These are phyloP conservation scores for Blastobotrys americana DNA, from an alignment of 805 yeast genomes.

Conservation along the genomic window DNA sequence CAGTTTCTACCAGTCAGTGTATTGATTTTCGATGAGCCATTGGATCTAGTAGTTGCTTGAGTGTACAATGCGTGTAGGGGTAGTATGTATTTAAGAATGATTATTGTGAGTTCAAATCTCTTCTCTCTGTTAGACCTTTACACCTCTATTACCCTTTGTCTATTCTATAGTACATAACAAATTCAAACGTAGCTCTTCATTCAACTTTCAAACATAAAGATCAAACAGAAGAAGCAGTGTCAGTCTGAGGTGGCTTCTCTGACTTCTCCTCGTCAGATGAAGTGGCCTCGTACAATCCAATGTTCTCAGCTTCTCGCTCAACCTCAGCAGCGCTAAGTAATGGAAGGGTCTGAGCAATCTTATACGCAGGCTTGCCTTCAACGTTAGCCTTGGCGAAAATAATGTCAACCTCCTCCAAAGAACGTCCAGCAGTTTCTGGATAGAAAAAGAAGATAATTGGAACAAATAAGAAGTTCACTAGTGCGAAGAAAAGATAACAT, in stretches of 20 bases:
- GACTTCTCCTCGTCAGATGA: constrained; percentile 10
- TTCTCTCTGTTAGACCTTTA: too few species aligned
- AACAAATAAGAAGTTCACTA: constrained; percentile 50
- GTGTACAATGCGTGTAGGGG: too few species aligned
- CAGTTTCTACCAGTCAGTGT: too few species aligned
- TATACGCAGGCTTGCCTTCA: constrained; percentile 53
- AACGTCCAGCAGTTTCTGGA: constrained; percentile 73
- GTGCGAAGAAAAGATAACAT: constrained; percentile 62
- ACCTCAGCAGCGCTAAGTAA: constrained; percentile 49
- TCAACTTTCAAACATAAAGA: too few species aligned
- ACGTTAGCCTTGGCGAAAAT: constrained; percentile 46
- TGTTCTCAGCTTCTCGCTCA: constrained; percentile 50
- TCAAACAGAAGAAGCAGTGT: background rate
- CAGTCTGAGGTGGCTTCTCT: constrained; percentile 8
- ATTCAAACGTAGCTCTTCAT: too few species aligned
- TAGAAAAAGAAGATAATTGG: constrained; percentile 61
- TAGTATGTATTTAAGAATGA: too few species aligned
- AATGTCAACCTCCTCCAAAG: constrained; percentile 68
- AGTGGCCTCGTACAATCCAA: constrained; percentile 39
- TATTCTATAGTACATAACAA: too few species aligned
- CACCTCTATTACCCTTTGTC: too few species aligned
- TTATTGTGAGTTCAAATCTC: too few species aligned
- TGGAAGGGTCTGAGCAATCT: constrained; percentile 59
- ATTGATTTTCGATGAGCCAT: too few species aligned
- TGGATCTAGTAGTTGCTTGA: too few species aligned